Conservation (phyloP, 1,284 basidiomycete genomes). For the Malassezia cuniculi region DNA sequence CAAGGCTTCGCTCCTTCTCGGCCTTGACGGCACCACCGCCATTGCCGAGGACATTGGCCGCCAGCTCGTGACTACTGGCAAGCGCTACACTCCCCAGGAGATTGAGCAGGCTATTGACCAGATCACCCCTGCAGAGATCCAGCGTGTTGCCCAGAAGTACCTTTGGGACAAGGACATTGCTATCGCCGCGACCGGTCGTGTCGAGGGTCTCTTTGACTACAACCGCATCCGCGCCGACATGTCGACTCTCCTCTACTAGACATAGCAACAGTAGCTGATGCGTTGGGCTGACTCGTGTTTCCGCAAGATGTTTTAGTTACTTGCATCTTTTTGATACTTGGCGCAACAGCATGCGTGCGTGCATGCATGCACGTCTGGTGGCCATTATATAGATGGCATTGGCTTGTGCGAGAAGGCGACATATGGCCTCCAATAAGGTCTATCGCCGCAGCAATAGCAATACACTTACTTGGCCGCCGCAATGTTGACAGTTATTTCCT, state of each 20-base stretch:
- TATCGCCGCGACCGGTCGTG: constrained; percentile 53
- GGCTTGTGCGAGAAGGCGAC: too few species aligned
- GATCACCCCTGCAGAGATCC: constrained; percentile 77
- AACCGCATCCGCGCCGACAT: constrained; percentile 45
- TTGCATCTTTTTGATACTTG: too few species aligned
- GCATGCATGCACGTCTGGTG: too few species aligned
- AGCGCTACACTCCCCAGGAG: constrained; percentile 67
- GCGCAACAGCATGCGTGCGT: too few species aligned
- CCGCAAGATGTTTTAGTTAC: too few species aligned
- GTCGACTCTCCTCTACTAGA: constrained; percentile 44
- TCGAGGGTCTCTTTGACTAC: constrained; percentile 64
- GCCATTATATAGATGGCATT: too few species aligned
- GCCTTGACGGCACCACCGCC: constrained; percentile 85
- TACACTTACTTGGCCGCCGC: too few species aligned
- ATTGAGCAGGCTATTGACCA: constrained; percentile 85
- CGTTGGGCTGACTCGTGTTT: too few species aligned
- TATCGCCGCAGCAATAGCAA: too few species aligned
- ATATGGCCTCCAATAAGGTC: too few species aligned
- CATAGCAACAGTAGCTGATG: constrained; percentile 8
- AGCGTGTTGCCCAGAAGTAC: constrained; percentile 87
- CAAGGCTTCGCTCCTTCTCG: constrained; percentile 80
- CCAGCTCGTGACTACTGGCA: constrained; percentile 84
- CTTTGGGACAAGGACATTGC: constrained; percentile 76
- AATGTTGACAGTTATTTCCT: too few species aligned
- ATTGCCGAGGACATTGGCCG: constrained; percentile 96